Percentiles rank a stretch among this genome's conserved stretches.
phyloP scores from a whole-genome alignment of 1,284 basidiomycete genomes.

The Erythrobasidium hasegawianum region DNA sequence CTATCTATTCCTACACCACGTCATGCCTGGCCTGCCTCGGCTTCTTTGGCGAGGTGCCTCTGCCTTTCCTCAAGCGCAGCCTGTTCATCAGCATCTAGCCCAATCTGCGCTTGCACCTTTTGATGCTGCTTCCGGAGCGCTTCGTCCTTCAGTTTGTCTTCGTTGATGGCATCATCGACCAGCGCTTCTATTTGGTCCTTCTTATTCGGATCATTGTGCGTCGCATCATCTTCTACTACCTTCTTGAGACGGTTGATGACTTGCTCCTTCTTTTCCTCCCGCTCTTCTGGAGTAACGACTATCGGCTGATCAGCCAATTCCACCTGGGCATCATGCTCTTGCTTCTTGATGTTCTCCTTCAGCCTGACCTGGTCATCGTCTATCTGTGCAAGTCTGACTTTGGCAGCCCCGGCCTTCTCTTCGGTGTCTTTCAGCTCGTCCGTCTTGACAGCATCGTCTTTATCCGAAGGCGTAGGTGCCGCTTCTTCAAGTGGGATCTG shows the following conservation, averaged over 20 bases:
- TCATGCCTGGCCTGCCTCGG: conserved; percentile 3
- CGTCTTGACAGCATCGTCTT: not conserved
- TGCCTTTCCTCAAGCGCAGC: conserved; percentile 26
- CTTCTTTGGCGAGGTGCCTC: conserved; percentile 8
- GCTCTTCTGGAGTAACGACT: too few species aligned
- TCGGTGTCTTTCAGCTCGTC: conserved; percentile 12
- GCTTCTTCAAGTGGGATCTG: conserved; percentile 31
- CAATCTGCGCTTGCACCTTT: not conserved
- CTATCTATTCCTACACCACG: not conserved
- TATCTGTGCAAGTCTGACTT: conserved; percentile 14
- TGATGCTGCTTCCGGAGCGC: not conserved
- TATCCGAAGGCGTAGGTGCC: conserved; percentile 25
- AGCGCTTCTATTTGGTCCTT: conserved; percentile 2
- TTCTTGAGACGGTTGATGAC: conserved; percentile 6
- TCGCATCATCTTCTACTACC: not conserved
- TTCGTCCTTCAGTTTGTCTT: conserved; percentile 2
- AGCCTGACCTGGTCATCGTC: conserved; percentile 1
- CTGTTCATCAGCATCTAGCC: conserved; percentile 27
- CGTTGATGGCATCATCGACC: not conserved
- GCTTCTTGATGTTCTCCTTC: conserved; percentile 2
- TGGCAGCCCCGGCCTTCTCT: conserved; percentile 17
- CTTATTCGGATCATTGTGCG: not conserved
- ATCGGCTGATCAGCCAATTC: not conserved
- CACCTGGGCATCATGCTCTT: not conserved
- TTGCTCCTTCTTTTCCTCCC: not conserved